Percentiles rank a stretch among this genome's conserved stretches.
Evolutionary conservation across 495 filamentous ascomycete species (phyloP).

Genomic region (Penicillium maclennaniae): DNA sequence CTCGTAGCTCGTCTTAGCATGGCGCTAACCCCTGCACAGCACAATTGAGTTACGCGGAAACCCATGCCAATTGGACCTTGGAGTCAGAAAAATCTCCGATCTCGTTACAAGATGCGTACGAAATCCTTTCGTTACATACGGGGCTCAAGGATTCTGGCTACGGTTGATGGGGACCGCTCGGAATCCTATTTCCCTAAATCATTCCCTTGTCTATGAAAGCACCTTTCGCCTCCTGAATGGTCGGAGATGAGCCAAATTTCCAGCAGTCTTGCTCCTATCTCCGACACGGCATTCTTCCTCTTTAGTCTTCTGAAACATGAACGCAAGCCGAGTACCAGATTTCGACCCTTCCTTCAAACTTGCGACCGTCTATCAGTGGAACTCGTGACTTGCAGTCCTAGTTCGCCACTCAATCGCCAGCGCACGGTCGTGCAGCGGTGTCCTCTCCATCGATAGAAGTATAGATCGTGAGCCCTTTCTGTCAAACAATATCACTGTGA

Average conservation of each 20-base stretch:
- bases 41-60: not conserved
- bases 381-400: not conserved
- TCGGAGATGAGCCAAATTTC: not conserved
- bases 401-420: not conserved
- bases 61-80: not conserved
- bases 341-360: not conserved
- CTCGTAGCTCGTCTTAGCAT: constrained; percentile 5
- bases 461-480: too few relatives aligned
- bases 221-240: not conserved
- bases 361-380: not conserved
- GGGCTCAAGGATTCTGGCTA: not conserved
- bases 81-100: constrained; percentile 22
- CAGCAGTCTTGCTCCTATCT: too few relatives aligned
- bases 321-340: not conserved
- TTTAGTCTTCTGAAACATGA: not conserved
- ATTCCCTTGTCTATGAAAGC: too few relatives aligned
- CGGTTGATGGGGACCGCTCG: not conserved
- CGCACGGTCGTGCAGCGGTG: not conserved
- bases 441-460: too few relatives aligned
- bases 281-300: not conserved
- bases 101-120: not conserved
- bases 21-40: constrained; percentile 4
- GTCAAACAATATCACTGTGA: too few relatives aligned
- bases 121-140: not conserved
- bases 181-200: not conserved